Conservation (phyloP, 169 alveolate genomes). For the Plasmodium ovale region DNA sequence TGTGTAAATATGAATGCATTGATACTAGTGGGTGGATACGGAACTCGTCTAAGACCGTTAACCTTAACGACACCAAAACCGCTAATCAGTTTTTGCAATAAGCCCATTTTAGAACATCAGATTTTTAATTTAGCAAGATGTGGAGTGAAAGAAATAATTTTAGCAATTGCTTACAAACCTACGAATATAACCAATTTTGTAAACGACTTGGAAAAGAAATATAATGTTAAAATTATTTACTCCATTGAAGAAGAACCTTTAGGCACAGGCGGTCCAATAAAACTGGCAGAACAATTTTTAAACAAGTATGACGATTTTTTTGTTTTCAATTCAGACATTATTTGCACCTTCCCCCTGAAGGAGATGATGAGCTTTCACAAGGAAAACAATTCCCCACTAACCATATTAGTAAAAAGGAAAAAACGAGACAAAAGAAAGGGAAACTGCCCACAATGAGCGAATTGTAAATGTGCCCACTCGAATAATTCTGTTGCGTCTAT, state of each 20-base stretch:
- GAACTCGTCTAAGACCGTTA: conserved; percentile 98
- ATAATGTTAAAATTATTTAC: conserved; percentile 92
- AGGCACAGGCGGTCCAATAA: conserved; percentile 97
- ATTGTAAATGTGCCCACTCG: too few species aligned
- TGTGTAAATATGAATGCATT: conserved; percentile 94
- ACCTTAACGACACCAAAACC: conserved; percentile 98
- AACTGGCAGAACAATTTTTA: conserved; percentile 90
- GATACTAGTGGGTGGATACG: conserved; percentile 98
- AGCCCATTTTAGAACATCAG: conserved; percentile 94
- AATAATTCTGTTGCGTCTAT: too few species aligned
- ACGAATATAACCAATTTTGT: conserved; percentile 86
- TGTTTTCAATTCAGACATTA: conserved; percentile 97
- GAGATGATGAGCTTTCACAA: conserved; percentile 94
- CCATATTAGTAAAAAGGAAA: conserved; percentile 85
- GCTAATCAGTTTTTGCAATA: conserved; percentile 95
- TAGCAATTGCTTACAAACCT: conserved; percentile 93
- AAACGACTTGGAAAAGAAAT: conserved; percentile 86
- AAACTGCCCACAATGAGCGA: too few species aligned
- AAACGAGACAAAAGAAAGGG: conserved; percentile 20
- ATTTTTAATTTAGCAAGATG: conserved; percentile 81
- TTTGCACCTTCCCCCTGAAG: conserved; percentile 96
- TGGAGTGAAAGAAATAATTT: conserved; percentile 90
- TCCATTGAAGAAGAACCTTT: conserved; percentile 97
- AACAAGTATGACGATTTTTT: conserved; percentile 92
- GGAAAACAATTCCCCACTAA: conserved; percentile 91